Evolutionary conservation across 176 grass and related monocot genomes (phyloP).

Genomic region (Zea luxurians): DNA sequence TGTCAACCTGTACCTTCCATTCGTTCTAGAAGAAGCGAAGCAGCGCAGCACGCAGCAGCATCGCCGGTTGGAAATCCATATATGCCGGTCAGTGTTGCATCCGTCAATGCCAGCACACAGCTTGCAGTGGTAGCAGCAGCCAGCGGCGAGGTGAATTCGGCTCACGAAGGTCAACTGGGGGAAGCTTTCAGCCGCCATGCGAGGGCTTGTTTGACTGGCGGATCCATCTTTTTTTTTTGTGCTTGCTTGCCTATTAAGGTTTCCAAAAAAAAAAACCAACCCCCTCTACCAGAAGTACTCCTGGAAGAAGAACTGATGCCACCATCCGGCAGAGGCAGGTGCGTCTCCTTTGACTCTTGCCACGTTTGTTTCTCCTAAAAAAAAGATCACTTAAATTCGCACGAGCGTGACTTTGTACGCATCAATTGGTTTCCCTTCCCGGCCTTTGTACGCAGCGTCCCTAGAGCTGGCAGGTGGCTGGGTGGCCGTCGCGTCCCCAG

Average conservation of each 20-base stretch:
- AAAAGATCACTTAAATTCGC: background rate
- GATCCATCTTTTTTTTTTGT: background rate
- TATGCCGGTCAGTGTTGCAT: background rate
- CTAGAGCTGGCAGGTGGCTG: too few relatives aligned
- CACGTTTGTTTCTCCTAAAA: background rate
- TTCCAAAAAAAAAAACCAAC: background rate
- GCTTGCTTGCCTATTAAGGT: constrained; percentile 19
- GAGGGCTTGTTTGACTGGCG: background rate
- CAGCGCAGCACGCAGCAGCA: background rate
- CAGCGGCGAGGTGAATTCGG: background rate
- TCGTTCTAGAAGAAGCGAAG: background rate
- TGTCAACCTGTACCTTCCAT: constrained; percentile 28
- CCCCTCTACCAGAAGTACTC: background rate
- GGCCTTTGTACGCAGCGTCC: too few relatives aligned
- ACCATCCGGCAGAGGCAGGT: background rate
- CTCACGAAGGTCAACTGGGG: constrained; percentile 8
- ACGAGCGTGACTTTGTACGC: too few relatives aligned
- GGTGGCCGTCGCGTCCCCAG: too few relatives aligned
- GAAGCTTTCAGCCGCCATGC: constrained; percentile 2
- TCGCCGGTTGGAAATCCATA: background rate
- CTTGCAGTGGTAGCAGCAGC: background rate
- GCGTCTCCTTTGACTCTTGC: constrained; percentile 12
- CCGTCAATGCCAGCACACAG: background rate
- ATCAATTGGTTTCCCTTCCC: too few relatives aligned
- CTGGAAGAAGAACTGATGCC: background rate